These are phyloP conservation scores for Rhinocladiella mackenziei DNA, from an alignment of 2,329 filamentous ascomycete genomes.

Conservation along the genomic window DNA sequence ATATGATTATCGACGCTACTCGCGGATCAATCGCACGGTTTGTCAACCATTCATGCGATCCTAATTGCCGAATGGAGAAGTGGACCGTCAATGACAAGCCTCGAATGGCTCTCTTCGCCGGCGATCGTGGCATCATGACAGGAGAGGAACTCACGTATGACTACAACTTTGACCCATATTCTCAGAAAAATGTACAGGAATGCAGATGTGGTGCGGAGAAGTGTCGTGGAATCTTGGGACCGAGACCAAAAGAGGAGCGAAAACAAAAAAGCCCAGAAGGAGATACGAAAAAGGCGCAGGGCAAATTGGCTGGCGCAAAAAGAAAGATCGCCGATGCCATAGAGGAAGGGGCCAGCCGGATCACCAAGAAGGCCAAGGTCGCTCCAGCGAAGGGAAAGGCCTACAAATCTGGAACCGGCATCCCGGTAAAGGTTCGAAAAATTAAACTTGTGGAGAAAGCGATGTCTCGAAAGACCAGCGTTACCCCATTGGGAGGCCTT, in stretches of 20 bases:
- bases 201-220: conserved; percentile 59
- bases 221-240: conserved; percentile 59
- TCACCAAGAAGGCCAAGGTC: conserved; percentile 24
- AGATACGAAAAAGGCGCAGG: conserved; percentile 16
- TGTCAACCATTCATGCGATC: conserved; percentile 94
- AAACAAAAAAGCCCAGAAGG: conserved; percentile 23
- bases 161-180: conserved; percentile 66
- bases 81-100: conserved; percentile 93
- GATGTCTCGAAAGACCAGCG: conserved; percentile 10
- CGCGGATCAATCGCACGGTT: conserved; percentile 94
- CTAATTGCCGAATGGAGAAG: conserved; percentile 97
- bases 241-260: conserved; percentile 52
- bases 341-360: conserved; percentile 20
- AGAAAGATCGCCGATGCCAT: conserved; percentile 26
- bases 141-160: conserved; percentile 97
- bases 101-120: conserved; percentile 94
- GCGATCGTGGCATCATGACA: conserved; percentile 82
- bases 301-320: conserved; percentile 28
- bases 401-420: conserved; percentile 10
- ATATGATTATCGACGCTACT: conserved; percentile 90
- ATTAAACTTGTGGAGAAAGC: conserved; percentile 15
- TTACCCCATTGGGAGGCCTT: conserved; percentile 7
- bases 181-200: conserved; percentile 59
- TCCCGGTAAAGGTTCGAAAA: conserved; percentile 19
- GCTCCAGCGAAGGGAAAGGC: conserved; percentile 9